A percentile compares a stretch with the other conserved stretches of the same genome.
Conservation (phyloP, 345 rosid species). For the Pistacia integerrima region DNA sequence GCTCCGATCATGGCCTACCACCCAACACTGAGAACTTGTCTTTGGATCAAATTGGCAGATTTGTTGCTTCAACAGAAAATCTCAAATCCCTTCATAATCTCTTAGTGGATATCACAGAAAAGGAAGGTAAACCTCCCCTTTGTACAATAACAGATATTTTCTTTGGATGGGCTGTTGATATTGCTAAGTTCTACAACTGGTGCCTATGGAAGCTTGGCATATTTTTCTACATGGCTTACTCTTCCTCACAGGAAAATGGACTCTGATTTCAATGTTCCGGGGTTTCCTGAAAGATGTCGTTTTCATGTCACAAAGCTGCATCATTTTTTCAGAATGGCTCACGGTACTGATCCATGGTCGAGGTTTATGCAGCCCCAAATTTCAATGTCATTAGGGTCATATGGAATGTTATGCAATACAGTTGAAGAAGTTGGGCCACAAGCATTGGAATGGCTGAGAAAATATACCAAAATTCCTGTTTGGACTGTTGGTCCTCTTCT, state of each 20-base stretch:
- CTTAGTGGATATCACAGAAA: slow-evolving; percentile 19
- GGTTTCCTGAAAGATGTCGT: slow-evolving; percentile 45
- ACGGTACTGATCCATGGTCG: slow-evolving; percentile 49
- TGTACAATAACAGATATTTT: slow-evolving; percentile 46
- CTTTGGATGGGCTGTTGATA: slow-evolving; percentile 45
- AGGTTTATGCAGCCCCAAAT: slow-evolving; percentile 39
- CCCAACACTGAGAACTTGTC: slow-evolving; percentile 46
- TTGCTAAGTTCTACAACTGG: slow-evolving; percentile 36
- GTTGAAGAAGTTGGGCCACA: slow-evolving; percentile 41
- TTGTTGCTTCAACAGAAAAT: slow-evolving; percentile 21
- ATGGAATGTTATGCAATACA: slow-evolving; percentile 45
- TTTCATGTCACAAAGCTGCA: slow-evolving; percentile 45
- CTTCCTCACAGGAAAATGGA: slow-evolving; percentile 41
- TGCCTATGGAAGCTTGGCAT: slow-evolving; percentile 44
- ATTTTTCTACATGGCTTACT: slow-evolving; percentile 42
- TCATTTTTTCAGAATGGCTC: slow-evolving; percentile 29
- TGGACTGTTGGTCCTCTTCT: slow-evolving; percentile 51
- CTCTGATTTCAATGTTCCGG: slow-evolving; percentile 37
- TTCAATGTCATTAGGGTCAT: slow-evolving; percentile 27
- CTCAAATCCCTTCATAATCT: slow-evolving; percentile 28
- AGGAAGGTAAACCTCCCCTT: slow-evolving; percentile 35
- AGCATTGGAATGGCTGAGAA: slow-evolving; percentile 33
- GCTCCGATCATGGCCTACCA: slow-evolving; percentile 41
- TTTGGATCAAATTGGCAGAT: slow-evolving; percentile 11
- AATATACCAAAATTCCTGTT: slow-evolving; percentile 35